phyloP scores from a whole-genome alignment of 2,329 filamentous ascomycete genomes.

The Penicillium crustosum region DNA sequence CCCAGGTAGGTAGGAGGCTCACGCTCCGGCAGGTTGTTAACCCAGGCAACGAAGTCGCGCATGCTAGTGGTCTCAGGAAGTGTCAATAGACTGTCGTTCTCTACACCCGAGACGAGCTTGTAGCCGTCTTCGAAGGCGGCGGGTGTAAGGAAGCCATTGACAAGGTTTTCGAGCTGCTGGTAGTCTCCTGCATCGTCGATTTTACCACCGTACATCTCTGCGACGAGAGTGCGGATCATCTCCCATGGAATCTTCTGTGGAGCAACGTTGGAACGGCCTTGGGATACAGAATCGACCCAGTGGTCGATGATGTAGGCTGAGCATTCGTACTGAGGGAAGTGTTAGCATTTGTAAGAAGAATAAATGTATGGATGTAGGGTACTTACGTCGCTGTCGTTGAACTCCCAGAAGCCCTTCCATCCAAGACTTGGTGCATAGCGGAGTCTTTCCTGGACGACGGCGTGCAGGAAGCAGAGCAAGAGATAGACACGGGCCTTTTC shows the following conservation, averaged over 20 bases:
- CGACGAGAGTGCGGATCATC: conserved; percentile 85
- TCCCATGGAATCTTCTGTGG: conserved; percentile 95
- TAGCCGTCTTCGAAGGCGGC: conserved; percentile 90
- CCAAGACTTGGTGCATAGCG: conserved; percentile 91
- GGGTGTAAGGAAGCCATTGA: conserved; percentile 76
- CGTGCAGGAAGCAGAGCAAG: conserved; percentile 89
- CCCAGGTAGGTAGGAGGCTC: conserved; percentile 96
- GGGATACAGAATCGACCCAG: conserved; percentile 82
- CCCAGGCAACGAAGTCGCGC: conserved; percentile 86
- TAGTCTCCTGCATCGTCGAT: conserved; percentile 91
- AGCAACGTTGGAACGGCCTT: conserved; percentile 86
- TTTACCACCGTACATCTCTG: conserved; percentile 96
- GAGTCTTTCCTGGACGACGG: conserved; percentile 89
- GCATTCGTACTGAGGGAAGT: conserved; percentile 75
- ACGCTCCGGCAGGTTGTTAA: conserved; percentile 85
- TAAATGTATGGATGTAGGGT: not conserved
- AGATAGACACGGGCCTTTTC: conserved; percentile 89
- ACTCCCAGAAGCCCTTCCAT: conserved; percentile 99
- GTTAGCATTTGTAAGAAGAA: conserved; percentile 19
- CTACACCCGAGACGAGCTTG: conserved; percentile 73
- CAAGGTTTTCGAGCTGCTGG: conserved; percentile 67
- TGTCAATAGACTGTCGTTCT: conserved; percentile 61
- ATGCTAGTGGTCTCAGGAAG: conserved; percentile 80
- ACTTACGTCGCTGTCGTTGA: conserved; percentile 97
- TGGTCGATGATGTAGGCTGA: conserved; percentile 93